Base-by-base conservation (phyloP, 129 eudicot species). In the Escallonia herrerae region DNA sequence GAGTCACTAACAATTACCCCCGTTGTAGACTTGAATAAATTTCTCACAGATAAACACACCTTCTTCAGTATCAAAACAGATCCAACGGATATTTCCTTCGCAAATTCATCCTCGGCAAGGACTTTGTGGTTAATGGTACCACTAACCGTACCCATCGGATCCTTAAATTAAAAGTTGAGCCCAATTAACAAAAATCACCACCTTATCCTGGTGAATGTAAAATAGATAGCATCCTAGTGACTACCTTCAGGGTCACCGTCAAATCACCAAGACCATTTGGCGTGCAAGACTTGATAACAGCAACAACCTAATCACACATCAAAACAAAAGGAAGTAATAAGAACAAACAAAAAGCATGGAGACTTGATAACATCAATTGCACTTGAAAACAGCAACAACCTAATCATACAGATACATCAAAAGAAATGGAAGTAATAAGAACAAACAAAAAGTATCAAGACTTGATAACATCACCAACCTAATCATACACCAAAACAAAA, bases 331-430 rank as follows among this genome's bases (percentile, higher is more conserved):
- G 42, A 42, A 38, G 40, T 48, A 44, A 56, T 10, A 38, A 45
- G 12, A 4, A 72, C 63, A 43, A 39, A 46, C 59, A 37, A 61
- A 43, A 41, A 9, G 38, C 57, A 22, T 22, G 0, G 1, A 22
- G 33, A 22, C 1, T 22, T 22, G 33, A 22, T 22, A 22, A 22
- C 33, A 22, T 22, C 33, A 22, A 22, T 22, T 22, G 33, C 33
- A 85, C 66, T 83, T 85, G 64, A 91, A 73, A 37, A 91, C 82
- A 59, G 91, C 97, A 67, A 85, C 95, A 79, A 91, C 96, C 97
- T 91, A 68, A 71, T 45, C 55, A 49, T 51, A 63, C 62, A 39
- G 47, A 49, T 51, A 63, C 62, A 39, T 52, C 62, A 60, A 62
- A 71, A 52, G 50, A 44, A 7, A 59, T 45, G 22, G 42, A 42